A percentile compares a stretch with the other conserved stretches of the same genome.
phyloP scores from a whole-genome alignment of 2,329 filamentous ascomycete species.

The Cladosporium sp. region DNA sequence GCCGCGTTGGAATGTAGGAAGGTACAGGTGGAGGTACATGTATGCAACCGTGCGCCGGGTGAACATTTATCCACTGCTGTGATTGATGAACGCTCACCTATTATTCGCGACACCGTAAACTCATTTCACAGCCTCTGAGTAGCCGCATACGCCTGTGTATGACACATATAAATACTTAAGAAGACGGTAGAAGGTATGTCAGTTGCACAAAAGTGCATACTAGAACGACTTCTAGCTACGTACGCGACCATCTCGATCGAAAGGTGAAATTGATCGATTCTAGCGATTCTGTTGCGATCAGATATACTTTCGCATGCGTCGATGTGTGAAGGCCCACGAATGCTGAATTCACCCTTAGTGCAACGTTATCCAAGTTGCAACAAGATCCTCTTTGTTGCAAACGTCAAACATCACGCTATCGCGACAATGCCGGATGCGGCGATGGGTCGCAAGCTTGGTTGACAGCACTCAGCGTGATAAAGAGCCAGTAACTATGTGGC shows the following conservation, averaged over 20 bases:
- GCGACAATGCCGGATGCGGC: not conserved
- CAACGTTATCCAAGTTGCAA: not conserved
- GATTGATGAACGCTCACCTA: not conserved
- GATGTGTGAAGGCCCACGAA: not conserved
- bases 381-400: not conserved
- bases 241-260: not conserved
- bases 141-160: not conserved
- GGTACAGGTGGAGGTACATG: not conserved
- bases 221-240: not conserved
- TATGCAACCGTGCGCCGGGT: not conserved
- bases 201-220: not conserved
- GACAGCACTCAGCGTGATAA: not conserved
- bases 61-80: not conserved
- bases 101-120: not conserved
- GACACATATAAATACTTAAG: not conserved
- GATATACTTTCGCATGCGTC: not conserved
- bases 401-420: not conserved
- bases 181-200: not conserved
- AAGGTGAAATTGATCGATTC: not conserved
- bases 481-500: too few species aligned
- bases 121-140: not conserved
- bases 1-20: not conserved
- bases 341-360: not conserved
- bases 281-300: not conserved
- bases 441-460: not conserved